phyloP scores from a whole-genome alignment of 2,329 filamentous ascomycete species.

The Epichloe amarillans region DNA sequence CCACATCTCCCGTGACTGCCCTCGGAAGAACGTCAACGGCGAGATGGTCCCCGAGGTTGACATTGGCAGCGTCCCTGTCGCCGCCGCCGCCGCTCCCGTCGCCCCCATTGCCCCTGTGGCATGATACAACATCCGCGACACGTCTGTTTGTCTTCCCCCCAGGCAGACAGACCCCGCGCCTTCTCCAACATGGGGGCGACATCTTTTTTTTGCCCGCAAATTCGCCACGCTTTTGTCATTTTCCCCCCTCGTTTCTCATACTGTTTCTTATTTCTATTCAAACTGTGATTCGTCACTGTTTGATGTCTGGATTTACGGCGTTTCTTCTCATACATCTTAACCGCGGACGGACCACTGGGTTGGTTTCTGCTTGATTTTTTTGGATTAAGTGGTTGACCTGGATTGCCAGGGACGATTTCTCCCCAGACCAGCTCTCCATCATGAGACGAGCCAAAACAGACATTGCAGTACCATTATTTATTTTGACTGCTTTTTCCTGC shows the following conservation, averaged over 20 bases:
- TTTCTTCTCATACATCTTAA: conserved; percentile 9
- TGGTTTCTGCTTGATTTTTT: background rate
- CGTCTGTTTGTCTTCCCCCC: conserved; percentile 7
- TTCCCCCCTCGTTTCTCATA: background rate
- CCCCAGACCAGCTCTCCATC: background rate
- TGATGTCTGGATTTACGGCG: conserved; percentile 11
- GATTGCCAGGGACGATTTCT: background rate
- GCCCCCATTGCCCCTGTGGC: conserved; percentile 30
- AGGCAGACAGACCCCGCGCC: background rate
- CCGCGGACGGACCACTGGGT: background rate
- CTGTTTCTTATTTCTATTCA: conserved; percentile 11
- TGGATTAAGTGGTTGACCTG: background rate
- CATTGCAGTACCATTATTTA: background rate
- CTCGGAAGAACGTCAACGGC: conserved; percentile 49
- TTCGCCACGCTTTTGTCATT: no score
- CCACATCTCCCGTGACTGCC: conserved; percentile 92
- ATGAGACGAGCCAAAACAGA: background rate
- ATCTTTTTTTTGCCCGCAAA: background rate
- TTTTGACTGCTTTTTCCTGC: background rate
- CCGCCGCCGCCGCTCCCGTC: conserved; percentile 29
- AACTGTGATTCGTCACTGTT: conserved; percentile 16
- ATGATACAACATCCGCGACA: conserved; percentile 12
- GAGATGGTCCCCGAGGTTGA: conserved; percentile 35
- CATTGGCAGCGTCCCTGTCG: conserved; percentile 22
- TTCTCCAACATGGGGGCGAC: background rate